A percentile compares a stretch with the other conserved stretches of the same genome.
phyloP scores from a whole-genome alignment of 441 rosid genomes.

The Pelargonium citronellum region DNA sequence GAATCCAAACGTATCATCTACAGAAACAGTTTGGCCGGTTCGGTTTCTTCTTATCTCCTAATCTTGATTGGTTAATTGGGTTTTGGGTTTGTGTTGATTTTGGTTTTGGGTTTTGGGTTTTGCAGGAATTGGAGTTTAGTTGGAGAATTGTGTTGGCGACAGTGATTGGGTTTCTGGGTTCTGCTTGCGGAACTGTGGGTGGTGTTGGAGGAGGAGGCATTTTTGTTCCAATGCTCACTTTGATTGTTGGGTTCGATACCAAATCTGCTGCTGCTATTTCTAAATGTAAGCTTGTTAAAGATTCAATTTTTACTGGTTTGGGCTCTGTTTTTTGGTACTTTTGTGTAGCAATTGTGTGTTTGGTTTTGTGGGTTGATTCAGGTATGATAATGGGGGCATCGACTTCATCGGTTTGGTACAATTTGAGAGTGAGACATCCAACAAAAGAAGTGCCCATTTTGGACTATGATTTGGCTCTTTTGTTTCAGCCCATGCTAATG shows the following conservation, averaged over 20 bases:
- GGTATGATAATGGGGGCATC: constrained; percentile 83
- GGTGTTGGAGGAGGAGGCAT: constrained; percentile 45
- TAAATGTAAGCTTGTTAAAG: constrained; percentile 28
- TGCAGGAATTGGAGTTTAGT: constrained; percentile 31
- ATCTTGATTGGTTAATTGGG: neutral
- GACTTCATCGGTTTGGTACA: constrained; percentile 56
- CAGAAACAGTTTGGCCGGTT: neutral
- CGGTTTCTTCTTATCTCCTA: neutral
- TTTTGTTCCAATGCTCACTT: constrained; percentile 38
- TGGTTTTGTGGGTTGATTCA: constrained; percentile 13
- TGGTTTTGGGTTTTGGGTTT: no score
- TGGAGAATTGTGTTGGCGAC: constrained; percentile 33
- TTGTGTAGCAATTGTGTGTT: neutral
- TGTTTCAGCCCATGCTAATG: constrained; percentile 72
- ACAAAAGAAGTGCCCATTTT: constrained; percentile 62
- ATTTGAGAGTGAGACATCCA: constrained; percentile 55
- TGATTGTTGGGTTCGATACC: constrained; percentile 35
- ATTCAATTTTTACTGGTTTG: no score
- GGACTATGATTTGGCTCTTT: constrained; percentile 60
- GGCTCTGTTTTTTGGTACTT: no score
- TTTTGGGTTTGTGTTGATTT: neutral
- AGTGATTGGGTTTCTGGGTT: constrained; percentile 36
- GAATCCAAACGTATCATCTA: neutral
- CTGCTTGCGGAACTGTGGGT: constrained; percentile 39
- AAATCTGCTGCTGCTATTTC: constrained; percentile 39